A percentile compares a stretch with the other conserved stretches of the same genome.
These are phyloP conservation scores for Babesia bigemina DNA, from an alignment of 169 alveolate species.

Conservation along the genomic window DNA sequence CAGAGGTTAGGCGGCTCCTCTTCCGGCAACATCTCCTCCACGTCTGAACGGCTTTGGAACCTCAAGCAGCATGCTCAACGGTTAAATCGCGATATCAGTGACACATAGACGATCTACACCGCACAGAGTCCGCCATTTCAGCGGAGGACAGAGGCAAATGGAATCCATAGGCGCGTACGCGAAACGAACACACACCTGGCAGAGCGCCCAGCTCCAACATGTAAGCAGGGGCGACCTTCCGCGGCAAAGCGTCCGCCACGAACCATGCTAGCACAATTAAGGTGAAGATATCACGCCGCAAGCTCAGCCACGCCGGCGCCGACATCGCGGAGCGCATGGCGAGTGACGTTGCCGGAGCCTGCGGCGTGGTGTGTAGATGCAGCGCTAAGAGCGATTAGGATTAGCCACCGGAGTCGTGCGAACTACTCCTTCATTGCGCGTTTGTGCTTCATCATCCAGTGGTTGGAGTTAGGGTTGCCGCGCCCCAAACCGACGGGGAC, in stretches of 20 bases:
- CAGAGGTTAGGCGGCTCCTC: slow-evolving; percentile 68
- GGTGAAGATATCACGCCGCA: background rate
- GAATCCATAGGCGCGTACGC: too few relatives aligned
- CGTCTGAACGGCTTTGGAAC: slow-evolving; percentile 27
- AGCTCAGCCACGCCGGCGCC: background rate
- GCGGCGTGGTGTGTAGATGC: slow-evolving; percentile 25
- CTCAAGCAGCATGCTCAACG: too few relatives aligned
- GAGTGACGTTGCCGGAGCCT: background rate
- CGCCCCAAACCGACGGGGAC: slow-evolving; percentile 66
- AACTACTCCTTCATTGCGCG: slow-evolving; percentile 41
- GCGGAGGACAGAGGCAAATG: too few relatives aligned
- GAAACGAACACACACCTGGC: slow-evolving; percentile 49
- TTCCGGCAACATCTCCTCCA: slow-evolving; percentile 63
- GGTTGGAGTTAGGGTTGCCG: slow-evolving; percentile 70
- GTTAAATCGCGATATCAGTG: too few relatives aligned
- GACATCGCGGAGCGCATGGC: slow-evolving; percentile 21
- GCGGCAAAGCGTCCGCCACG: background rate
- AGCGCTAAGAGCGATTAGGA: background rate
- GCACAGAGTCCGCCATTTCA: too few relatives aligned
- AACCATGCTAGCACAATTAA: background rate
- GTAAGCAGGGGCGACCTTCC: slow-evolving; percentile 25
- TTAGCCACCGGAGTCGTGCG: background rate
- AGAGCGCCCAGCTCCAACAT: slow-evolving; percentile 66
- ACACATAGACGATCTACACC: too few relatives aligned
- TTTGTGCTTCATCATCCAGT: slow-evolving; percentile 66